Evolutionary conservation across 148 eudicot species (phyloP), one percentile per base, ranked within the genome.

Genomic region (Heliosperma pusillum): DNA sequence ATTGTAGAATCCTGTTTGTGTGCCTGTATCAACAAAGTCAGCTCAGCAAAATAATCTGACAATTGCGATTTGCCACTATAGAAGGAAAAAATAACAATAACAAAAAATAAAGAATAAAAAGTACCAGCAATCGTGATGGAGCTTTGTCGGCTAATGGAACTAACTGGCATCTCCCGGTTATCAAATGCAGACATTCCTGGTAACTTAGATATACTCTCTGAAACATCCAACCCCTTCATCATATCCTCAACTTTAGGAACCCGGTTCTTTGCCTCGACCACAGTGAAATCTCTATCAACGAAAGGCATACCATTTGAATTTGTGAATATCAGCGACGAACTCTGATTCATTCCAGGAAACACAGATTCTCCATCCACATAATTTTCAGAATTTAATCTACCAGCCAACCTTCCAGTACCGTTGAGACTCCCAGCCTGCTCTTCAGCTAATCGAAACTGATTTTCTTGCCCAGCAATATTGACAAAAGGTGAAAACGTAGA

Each of bases 81-180:
- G 79, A 16, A 75, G 30, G 72, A 72, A 21, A 26, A 26, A 47
- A 4, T 30, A 21, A 74, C 25, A 56, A 70, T n/a, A 45, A 45
- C 1, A 45, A 45, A 45, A 45, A 45, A 80, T 88, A 91, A 36
- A 1, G 7, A 36, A 50, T 13, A 10, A 50, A 50, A 42, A 42
- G 80, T 88, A 91, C 97, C 95, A 79, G 86, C 80, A 82, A 81
- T 70, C 13, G 87, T 82, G 74, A 70, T 70, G 24, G 90, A 80
- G 72, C 72, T 80, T 55, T 89, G 89, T 77, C 93, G 82, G 82
- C 78, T 80, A 21, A 78, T 77, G 65, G 86, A 59, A 83, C 79
- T 85, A 56, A 71, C 56, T 56, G 88, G 70, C 58, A 76, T 74
- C 66, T 87, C 89, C 52, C 80, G 81, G 50, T 66, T 78, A 57